Conservation (phyloP, 352 stramenopile genomes). For the Globisporangium spinosum region DNA sequence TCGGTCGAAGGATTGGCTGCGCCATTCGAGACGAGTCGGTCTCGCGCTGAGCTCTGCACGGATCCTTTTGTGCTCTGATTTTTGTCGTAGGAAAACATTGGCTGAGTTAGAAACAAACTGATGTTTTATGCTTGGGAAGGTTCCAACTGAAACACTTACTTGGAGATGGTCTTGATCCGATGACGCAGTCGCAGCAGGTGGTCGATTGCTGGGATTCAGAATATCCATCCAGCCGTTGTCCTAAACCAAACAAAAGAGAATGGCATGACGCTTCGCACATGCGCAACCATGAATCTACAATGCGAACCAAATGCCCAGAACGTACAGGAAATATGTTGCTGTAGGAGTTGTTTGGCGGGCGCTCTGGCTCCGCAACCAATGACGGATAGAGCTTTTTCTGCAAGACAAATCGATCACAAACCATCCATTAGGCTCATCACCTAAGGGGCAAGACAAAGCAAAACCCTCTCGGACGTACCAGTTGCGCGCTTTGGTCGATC, state of each 20-base stretch:
- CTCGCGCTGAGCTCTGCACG: constrained; percentile 3
- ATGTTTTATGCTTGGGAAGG: not conserved
- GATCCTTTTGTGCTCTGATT: not conserved
- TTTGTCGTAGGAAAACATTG: not conserved
- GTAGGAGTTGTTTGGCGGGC: constrained; percentile 73
- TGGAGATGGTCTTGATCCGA: constrained; percentile 11
- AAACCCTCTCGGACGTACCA: constrained; percentile 33
- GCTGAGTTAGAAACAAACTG: not conserved
- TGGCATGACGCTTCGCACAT: not conserved
- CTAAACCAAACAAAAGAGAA: constrained; percentile 21
- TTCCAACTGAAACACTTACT: not conserved
- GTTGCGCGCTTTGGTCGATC: constrained; percentile 64
- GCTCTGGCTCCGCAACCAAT: constrained; percentile 56
- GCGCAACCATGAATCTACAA: not conserved
- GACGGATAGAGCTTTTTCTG: constrained; percentile 58
- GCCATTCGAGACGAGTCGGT: constrained; percentile 2
- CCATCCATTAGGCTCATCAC: not conserved
- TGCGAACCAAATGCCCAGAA: constrained; percentile 9
- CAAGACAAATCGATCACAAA: not conserved
- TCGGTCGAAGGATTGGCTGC: not conserved
- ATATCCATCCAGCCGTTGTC: constrained; percentile 72
- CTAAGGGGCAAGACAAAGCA: not conserved
- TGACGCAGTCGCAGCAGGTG: not conserved
- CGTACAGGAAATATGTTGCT: constrained; percentile 67
- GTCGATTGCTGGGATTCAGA: constrained; percentile 25